Evolutionary conservation across 2,329 filamentous ascomycete species (phyloP).

Genomic region (Cytospora schulzeri): DNA sequence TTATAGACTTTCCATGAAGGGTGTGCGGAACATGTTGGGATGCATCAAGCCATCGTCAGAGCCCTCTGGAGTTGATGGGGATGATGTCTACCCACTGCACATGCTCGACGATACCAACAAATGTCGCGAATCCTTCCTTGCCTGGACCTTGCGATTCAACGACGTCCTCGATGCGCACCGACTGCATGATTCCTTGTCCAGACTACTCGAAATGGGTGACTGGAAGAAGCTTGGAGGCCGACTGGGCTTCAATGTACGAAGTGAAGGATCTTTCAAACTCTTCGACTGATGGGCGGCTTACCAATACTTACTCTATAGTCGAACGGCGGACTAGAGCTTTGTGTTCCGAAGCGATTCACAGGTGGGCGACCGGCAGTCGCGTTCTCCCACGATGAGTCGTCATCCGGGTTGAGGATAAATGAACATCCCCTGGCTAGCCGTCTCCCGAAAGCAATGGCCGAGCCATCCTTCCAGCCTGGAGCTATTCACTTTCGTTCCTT

Average conservation of each 20-base stretch:
- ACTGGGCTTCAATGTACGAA: constrained; percentile 42
- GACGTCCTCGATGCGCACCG: constrained; percentile 46
- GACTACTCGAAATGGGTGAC: constrained; percentile 43
- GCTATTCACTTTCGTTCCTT: constrained; percentile 33
- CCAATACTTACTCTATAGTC: not conserved
- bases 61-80: not conserved
- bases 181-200: constrained; percentile 39
- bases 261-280: not conserved
- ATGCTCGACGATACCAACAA: constrained; percentile 25
- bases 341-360: constrained; percentile 41
- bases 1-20: not conserved
- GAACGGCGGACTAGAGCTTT: not conserved
- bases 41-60: not conserved
- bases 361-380: constrained; percentile 38
- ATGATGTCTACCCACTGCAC: constrained; percentile 20
- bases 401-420: constrained; percentile 34
- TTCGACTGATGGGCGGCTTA: not conserved
- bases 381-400: constrained; percentile 36
- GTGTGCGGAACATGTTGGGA: not conserved
- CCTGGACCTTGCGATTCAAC: constrained; percentile 41
- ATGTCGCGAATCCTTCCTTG: constrained; percentile 16
- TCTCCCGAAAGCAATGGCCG: constrained; percentile 28
- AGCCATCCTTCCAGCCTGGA: constrained; percentile 34
- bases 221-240: constrained; percentile 52
- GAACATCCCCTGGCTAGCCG: constrained; percentile 41